phyloP scores from a whole-genome alignment of 371 early-diverging fungal genomes.

The Massospora cicadina region DNA sequence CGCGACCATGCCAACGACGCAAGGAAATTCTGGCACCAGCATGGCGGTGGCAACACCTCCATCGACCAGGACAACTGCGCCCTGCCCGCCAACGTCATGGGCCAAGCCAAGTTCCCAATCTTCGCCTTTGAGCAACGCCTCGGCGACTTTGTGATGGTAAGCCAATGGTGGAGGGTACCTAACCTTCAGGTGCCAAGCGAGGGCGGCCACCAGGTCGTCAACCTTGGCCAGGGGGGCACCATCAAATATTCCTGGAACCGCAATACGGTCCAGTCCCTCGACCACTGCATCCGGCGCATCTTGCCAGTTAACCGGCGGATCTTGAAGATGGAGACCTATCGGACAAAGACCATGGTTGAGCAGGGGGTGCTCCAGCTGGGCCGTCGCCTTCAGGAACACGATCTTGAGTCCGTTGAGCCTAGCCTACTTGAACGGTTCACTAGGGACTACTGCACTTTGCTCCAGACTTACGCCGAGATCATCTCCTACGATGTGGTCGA shows the following conservation, averaged over 20 bases:
- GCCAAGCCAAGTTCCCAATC: constrained; percentile 17
- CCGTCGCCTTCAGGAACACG: not conserved
- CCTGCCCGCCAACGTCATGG: constrained; percentile 15
- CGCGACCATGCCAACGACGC: constrained; percentile 15
- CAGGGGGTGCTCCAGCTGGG: not conserved
- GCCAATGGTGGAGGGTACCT: not conserved
- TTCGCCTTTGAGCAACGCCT: constrained; percentile 18
- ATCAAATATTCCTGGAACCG: constrained; percentile 22
- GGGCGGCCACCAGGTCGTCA: constrained; percentile 19
- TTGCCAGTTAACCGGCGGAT: constrained; percentile 12
- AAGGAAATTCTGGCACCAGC: constrained; percentile 12
- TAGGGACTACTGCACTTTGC: not conserved
- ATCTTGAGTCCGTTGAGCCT: not conserved
- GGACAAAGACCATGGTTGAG: not conserved
- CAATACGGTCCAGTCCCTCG: constrained; percentile 16
- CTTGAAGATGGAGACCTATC: constrained; percentile 8
- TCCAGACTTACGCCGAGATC: not conserved
- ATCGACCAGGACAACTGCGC: constrained; percentile 5
- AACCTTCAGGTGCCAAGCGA: constrained; percentile 12
- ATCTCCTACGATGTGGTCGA: not conserved
- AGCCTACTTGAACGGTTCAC: not conserved
- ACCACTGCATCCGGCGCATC: constrained; percentile 13
- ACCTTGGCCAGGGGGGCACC: constrained; percentile 3
- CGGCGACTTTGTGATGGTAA: constrained; percentile 21
- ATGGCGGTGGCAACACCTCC: constrained; percentile 12